These are phyloP conservation scores for Fragaria nilgerrensis DNA, from an alignment of 306 rosid species.

Conservation along the genomic window DNA sequence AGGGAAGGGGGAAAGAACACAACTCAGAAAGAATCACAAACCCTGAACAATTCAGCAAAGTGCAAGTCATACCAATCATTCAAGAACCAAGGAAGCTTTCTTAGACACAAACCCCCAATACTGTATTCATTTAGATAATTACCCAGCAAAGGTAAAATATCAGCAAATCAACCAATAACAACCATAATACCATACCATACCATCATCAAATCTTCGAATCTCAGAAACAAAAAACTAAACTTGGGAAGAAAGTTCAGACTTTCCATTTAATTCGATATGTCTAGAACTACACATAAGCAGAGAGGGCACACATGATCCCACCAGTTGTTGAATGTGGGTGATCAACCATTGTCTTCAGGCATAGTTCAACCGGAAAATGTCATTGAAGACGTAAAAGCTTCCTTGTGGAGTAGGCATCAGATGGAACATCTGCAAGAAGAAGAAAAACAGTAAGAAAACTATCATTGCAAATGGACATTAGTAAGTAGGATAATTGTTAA, in stretches of 20 bases:
- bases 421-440: conserved; percentile 85
- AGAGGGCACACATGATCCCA: conserved; percentile 23
- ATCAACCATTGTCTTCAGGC: conserved; percentile 50
- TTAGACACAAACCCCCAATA: conserved; percentile 30
- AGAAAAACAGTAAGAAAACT: background rate
- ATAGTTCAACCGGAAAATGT: conserved; percentile 91
- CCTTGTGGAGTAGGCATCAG: conserved; percentile 90
- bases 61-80: background rate
- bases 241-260: conserved; percentile 27
- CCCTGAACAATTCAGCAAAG: background rate
- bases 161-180: conserved; percentile 42
- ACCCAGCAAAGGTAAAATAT: conserved; percentile 20
- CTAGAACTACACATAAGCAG: conserved; percentile 35
- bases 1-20: background rate
- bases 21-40: background rate
- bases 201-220: conserved; percentile 28
- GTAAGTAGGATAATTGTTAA: background rate
- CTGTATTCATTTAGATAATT: conserved; percentile 30
- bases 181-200: conserved; percentile 16
- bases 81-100: background rate
- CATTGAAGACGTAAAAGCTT: conserved; percentile 86
- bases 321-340: conserved; percentile 4
- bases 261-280: conserved; percentile 31
- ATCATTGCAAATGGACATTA: background rate
- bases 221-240: conserved; percentile 26